phyloP scores from a whole-genome alignment of 352 stramenopile genomes.

The Pythium guiyangense region DNA sequence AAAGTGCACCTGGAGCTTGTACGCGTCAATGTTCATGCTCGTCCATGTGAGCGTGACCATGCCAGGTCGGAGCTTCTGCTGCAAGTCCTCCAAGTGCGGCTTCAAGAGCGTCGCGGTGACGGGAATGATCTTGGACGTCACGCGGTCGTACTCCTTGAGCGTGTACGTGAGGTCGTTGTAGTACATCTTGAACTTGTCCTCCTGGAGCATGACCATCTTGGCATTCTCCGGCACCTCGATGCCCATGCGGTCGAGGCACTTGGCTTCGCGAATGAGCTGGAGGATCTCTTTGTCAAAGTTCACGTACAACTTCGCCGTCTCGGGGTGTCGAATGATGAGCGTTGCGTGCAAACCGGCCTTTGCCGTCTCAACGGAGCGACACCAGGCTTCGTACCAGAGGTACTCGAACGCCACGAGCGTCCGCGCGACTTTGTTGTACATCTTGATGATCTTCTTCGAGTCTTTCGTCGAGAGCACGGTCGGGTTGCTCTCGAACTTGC shows the following conservation, averaged over 20 bases:
- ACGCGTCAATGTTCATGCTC: conserved; percentile 87
- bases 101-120: conserved; percentile 47
- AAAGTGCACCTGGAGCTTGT: conserved; percentile 59
- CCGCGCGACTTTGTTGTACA: conserved; percentile 87
- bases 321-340: conserved; percentile 78
- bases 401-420: conserved; percentile 90
- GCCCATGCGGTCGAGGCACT: conserved; percentile 77
- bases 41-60: conserved; percentile 88
- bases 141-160: conserved; percentile 77
- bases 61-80: conserved; percentile 69
- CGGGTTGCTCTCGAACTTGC: conserved; percentile 82
- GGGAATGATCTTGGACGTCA: conserved; percentile 70
- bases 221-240: conserved; percentile 83
- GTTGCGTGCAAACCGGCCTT: conserved; percentile 77
- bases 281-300: conserved; percentile 90
- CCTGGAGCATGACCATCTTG: conserved; percentile 80
- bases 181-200: conserved; percentile 87
- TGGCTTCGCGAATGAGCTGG: conserved; percentile 83
- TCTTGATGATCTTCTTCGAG: conserved; percentile 89
- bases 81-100: conserved; percentile 71
- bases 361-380: conserved; percentile 68
- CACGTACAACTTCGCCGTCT: conserved; percentile 71
- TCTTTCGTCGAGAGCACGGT: conserved; percentile 84
- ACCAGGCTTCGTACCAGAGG: conserved; percentile 88
- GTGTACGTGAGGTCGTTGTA: conserved; percentile 81